These are phyloP conservation scores for Skeletonema potamos DNA, from an alignment of 108 stramenopile species.

Conservation along the genomic window DNA sequence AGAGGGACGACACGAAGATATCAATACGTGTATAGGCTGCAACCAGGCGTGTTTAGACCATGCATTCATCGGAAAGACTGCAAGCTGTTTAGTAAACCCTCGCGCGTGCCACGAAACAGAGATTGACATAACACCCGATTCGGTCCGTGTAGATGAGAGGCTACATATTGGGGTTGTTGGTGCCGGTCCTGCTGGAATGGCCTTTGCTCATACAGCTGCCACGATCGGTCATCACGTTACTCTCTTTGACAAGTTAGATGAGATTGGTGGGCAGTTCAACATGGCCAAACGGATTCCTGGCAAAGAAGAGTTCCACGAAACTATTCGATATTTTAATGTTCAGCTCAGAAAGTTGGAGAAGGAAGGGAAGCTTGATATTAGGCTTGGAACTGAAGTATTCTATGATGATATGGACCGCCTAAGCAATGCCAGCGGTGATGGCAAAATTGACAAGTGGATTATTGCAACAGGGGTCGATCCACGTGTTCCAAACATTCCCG, in stretches of 20 bases:
- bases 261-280: constrained; percentile 95
- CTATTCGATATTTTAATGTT: constrained; percentile 86
- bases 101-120: constrained; percentile 94
- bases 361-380: constrained; percentile 40
- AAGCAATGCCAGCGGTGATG: constrained; percentile 8
- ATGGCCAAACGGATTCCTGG: constrained; percentile 97
- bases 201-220: constrained; percentile 82
- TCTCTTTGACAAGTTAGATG: constrained; percentile 80
- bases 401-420: constrained; percentile 54
- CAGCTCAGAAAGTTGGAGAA: constrained; percentile 51
- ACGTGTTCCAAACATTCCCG: constrained; percentile 82
- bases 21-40: constrained; percentile 99
- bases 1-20: constrained; percentile 70
- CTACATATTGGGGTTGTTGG: constrained; percentile 91
- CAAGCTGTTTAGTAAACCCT: constrained; percentile 97
- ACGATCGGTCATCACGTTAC: constrained; percentile 90
- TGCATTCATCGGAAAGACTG: constrained; percentile 94
- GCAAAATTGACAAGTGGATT: constrained; percentile 83
- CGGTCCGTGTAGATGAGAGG: constrained; percentile 43
- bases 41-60: constrained; percentile 99
- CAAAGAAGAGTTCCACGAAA: constrained; percentile 98
- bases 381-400: constrained; percentile 55
- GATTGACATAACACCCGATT: constrained; percentile 45
- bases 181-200: constrained; percentile 96
- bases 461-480: constrained; percentile 94